Evolutionary conservation across 164 flowering plant genomes (phyloP).

Genomic region (Magnolia officinalis): DNA sequence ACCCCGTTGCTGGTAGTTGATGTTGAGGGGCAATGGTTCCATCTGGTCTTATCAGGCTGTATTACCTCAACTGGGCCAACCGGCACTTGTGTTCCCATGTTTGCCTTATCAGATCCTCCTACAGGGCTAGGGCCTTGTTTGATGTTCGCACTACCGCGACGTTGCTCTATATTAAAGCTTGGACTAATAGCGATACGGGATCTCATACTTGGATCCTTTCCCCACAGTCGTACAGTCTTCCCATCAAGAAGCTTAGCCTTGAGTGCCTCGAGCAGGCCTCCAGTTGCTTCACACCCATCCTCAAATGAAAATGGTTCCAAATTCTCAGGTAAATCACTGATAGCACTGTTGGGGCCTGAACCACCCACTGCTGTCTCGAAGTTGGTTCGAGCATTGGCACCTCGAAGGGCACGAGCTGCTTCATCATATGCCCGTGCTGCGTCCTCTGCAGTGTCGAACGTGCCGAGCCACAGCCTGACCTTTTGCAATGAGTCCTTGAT

Average conservation of each 20-base stretch:
- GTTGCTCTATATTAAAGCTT: background rate
- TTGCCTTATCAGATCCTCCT: background rate
- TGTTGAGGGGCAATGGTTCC: background rate
- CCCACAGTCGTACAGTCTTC: slow-evolving; percentile 12
- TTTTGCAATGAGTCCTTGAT: slow-evolving; percentile 28
- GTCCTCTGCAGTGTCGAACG: slow-evolving; percentile 25
- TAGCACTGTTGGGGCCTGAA: background rate
- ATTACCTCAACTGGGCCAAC: background rate
- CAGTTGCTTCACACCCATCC: slow-evolving; percentile 11
- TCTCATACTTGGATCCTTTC: background rate
- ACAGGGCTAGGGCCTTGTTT: background rate
- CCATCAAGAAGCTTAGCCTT: slow-evolving; percentile 22
- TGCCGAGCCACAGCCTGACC: slow-evolving; percentile 28
- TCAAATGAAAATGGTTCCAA: slow-evolving; percentile 17
- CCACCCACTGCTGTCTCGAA: slow-evolving; percentile 10
- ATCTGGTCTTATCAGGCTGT: background rate
- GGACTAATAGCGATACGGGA: slow-evolving; percentile 1
- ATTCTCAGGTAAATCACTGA: background rate
- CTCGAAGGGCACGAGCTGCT: slow-evolving; percentile 22
- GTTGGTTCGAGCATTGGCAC: slow-evolving; percentile 24
- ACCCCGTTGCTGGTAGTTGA: background rate
- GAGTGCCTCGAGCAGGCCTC: slow-evolving; percentile 18
- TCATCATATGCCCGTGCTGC: slow-evolving; percentile 22
- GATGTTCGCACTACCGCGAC: background rate
- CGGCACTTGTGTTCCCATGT: background rate